Base-by-base conservation (phyloP, 345 rosid species). In the Lumnitzera littorea region DNA sequence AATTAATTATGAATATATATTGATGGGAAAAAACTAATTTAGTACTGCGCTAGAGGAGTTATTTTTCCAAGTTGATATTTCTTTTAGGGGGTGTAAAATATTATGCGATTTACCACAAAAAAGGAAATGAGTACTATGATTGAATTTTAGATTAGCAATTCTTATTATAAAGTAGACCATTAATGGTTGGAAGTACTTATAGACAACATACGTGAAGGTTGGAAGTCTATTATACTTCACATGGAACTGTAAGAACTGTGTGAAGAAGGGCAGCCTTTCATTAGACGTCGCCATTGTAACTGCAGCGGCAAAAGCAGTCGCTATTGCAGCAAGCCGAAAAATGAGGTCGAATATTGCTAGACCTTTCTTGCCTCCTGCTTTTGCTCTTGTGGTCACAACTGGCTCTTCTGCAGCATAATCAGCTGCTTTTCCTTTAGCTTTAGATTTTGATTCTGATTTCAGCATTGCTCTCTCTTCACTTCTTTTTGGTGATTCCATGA, bases 181-280 rank as follows among this genome's bases (percentile, higher is more conserved):
- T 36, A 36, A 36, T 36, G 8, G 10, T 4, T 4, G 43, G 6
- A 36, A 36, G 43, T 8, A 36, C 43, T 36, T 36, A 36, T 36
- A 36, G 43, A 36, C 43, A 36, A 36, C 43, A 36, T 36, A 36
- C 43, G 43, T 2, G 43, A 36, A 36, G 43, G 43, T 36, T 36
- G 43, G 43, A n/a, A 85, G 29, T 56, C 82, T 86, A 41, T 72
- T 59, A 46, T 67, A 85, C 55, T 73, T n/a, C 46, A 84, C 91
- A 17, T 76, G 70, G 71, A 85, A 85, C 73, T 78, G 86, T 58
- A 85, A 70, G 79, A 85, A 82, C 60, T 80, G 91, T 4, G 88
- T 85, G 78, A 79, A 75, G 69, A 82, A 85, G 2, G 91, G 83
- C 55, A 85, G 83, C n/a, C 65, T 70, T 60, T 82, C 52, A 0